Percentiles rank a stretch among this genome's conserved stretches.
Conservation (phyloP, 2,329 filamentous ascomycete species). For the Alternaria brassicicola region DNA sequence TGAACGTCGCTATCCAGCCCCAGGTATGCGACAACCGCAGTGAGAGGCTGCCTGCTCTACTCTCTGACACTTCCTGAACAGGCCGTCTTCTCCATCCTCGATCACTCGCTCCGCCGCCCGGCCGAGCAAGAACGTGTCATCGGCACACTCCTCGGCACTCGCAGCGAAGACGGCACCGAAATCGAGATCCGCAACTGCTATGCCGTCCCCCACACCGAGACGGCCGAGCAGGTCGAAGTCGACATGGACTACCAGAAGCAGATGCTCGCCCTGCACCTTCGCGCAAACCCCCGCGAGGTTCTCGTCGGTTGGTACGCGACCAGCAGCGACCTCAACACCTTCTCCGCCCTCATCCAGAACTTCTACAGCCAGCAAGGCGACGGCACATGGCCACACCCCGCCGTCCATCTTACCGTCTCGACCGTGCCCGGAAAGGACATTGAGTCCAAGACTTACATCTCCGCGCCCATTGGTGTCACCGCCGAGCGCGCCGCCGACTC, state of each 20-base stretch:
- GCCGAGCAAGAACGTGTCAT: slow-evolving; percentile 95
- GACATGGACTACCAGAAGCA: slow-evolving; percentile 99
- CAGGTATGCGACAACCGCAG: slow-evolving; percentile 66
- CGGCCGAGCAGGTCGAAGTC: slow-evolving; percentile 97
- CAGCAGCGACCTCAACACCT: slow-evolving; percentile 94
- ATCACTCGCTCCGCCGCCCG: slow-evolving; percentile 92
- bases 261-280: slow-evolving; percentile 94
- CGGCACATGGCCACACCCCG: slow-evolving; percentile 96
- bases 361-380: slow-evolving; percentile 98
- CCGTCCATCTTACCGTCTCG: slow-evolving; percentile 92
- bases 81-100: slow-evolving; percentile 72
- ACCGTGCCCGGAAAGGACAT: slow-evolving; percentile 89
- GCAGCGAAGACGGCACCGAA: slow-evolving; percentile 95
- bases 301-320: slow-evolving; percentile 99
- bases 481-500: slow-evolving; percentile 94
- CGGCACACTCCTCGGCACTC: slow-evolving; percentile 88
- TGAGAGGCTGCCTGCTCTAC: background rate
- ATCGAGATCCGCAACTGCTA: slow-evolving; percentile 96
- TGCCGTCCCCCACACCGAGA: slow-evolving; percentile 97
- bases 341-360: slow-evolving; percentile 98
- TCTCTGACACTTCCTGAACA: slow-evolving; percentile 33
- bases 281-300: slow-evolving; percentile 90
- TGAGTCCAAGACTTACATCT: slow-evolving; percentile 92
- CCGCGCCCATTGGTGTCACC: slow-evolving; percentile 90
- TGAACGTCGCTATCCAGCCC: slow-evolving; percentile 93